A percentile compares a stretch with the other conserved stretches of the same genome.
phyloP scores from a whole-genome alignment of 1,284 basidiomycete genomes.

The Pseudozyma tsukubaensis region DNA sequence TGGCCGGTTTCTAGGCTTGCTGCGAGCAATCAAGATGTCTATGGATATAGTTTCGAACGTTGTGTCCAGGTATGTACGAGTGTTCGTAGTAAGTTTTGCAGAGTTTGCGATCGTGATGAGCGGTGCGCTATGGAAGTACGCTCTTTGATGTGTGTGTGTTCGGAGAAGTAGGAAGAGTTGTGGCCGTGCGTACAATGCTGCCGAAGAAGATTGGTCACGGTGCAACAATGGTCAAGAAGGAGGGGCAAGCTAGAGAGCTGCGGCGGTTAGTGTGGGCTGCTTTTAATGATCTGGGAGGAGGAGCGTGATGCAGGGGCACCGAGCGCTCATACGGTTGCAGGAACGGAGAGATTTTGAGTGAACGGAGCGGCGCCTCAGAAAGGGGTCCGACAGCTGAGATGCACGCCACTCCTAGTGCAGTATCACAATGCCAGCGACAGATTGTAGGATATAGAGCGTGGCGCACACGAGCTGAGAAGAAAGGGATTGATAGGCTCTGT shows the following conservation, averaged over 20 bases:
- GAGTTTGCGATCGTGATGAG: too few relatives aligned
- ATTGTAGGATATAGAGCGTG: background rate
- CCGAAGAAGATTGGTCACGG: too few relatives aligned
- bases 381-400: background rate
- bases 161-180: too few relatives aligned
- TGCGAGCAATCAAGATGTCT: background rate
- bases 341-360: background rate
- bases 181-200: too few relatives aligned
- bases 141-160: too few relatives aligned
- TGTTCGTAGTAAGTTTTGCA: background rate
- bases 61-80: background rate
- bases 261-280: too few relatives aligned
- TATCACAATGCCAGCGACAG: constrained; percentile 5
- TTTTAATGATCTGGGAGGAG: too few relatives aligned
- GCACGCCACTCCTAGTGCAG: background rate
- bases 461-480: background rate
- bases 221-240: too few relatives aligned
- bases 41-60: background rate
- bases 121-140: too few relatives aligned
- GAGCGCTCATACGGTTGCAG: too few relatives aligned
- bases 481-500: background rate
- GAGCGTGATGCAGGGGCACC: too few relatives aligned
- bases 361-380: background rate
- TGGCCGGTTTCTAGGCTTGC: background rate
- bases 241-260: too few relatives aligned